phyloP scores from a whole-genome alignment of 306 rosid genomes.

The Chamaecrista fasciculata region DNA sequence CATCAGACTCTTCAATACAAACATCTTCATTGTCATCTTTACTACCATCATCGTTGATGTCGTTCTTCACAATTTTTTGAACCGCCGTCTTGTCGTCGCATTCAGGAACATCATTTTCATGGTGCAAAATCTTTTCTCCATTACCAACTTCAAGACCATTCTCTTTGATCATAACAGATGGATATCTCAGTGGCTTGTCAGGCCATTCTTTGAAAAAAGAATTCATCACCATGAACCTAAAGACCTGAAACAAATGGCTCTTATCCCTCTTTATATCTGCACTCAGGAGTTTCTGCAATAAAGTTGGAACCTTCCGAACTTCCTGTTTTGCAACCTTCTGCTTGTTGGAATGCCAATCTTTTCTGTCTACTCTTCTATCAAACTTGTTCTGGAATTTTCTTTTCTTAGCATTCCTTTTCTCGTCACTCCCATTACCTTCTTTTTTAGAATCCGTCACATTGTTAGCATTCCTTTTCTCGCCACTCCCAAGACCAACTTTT shows the following conservation, averaged over 20 bases:
- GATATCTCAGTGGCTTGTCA: conserved; percentile 61
- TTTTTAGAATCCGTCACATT: conserved; percentile 54
- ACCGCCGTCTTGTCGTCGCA: neutral
- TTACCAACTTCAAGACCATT: conserved; percentile 22
- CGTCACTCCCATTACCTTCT: conserved; percentile 38
- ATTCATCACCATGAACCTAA: conserved; percentile 80
- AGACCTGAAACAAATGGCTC: conserved; percentile 61
- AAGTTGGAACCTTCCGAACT: conserved; percentile 36
- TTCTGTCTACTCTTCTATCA: conserved; percentile 42
- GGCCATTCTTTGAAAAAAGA: conserved; percentile 68
- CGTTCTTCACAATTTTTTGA: conserved; percentile 11
- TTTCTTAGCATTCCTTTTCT: conserved; percentile 31
- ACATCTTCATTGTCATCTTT: conserved; percentile 20
- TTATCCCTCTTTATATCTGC: conserved; percentile 73
- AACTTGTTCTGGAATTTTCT: conserved; percentile 48
- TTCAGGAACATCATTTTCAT: conserved; percentile 30
- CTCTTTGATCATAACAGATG: conserved; percentile 50
- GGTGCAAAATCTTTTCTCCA: conserved; percentile 22
- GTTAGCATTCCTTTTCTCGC: conserved; percentile 37
- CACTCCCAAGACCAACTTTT: conserved; percentile 36
- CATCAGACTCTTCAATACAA: conserved; percentile 32
- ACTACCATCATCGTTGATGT: conserved; percentile 2
- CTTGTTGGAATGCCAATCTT: conserved; percentile 46
- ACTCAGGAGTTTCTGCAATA: conserved; percentile 76
- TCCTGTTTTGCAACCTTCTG: conserved; percentile 42